A percentile compares a stretch with the other conserved stretches of the same genome.
These are phyloP conservation scores for Coemansia sp. DNA, from an alignment of 192 early-diverging fungal genomes.

Conservation along the genomic window DNA sequence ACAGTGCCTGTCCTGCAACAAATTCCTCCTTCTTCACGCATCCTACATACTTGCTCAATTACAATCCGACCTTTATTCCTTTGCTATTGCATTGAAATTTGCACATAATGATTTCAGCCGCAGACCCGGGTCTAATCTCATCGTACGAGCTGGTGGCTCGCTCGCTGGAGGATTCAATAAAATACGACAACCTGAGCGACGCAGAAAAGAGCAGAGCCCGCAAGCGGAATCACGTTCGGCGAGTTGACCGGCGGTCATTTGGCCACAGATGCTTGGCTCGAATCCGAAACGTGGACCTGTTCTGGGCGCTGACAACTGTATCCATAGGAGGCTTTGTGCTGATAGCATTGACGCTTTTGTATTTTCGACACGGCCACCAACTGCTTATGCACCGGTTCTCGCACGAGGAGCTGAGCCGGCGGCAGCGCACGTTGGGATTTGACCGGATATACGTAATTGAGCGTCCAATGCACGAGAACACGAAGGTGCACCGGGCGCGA, in stretches of 20 bases:
- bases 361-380: conserved; percentile 42
- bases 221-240: conserved; percentile 38
- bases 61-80: neutral
- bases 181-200: conserved; percentile 51
- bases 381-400: conserved; percentile 39
- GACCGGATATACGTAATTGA: conserved; percentile 45
- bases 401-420: conserved; percentile 27
- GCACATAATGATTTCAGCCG: conserved; percentile 7
- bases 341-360: conserved; percentile 36
- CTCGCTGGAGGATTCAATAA: conserved; percentile 37
- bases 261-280: conserved; percentile 12
- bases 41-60: neutral
- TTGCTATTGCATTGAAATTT: neutral
- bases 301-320: conserved; percentile 38
- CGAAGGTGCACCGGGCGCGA: conserved; percentile 5
- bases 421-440: conserved; percentile 21
- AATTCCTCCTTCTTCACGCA: too few relatives aligned
- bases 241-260: conserved; percentile 9
- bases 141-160: conserved; percentile 48
- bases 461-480: conserved; percentile 20
- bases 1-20: too few relatives aligned
- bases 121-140: conserved; percentile 28
- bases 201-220: conserved; percentile 47
- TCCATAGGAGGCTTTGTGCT: conserved; percentile 37
- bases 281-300: conserved; percentile 33